These are phyloP conservation scores for Xylariaceae sp. DNA, from an alignment of 2,329 filamentous ascomycete species.

Conservation along the genomic window DNA sequence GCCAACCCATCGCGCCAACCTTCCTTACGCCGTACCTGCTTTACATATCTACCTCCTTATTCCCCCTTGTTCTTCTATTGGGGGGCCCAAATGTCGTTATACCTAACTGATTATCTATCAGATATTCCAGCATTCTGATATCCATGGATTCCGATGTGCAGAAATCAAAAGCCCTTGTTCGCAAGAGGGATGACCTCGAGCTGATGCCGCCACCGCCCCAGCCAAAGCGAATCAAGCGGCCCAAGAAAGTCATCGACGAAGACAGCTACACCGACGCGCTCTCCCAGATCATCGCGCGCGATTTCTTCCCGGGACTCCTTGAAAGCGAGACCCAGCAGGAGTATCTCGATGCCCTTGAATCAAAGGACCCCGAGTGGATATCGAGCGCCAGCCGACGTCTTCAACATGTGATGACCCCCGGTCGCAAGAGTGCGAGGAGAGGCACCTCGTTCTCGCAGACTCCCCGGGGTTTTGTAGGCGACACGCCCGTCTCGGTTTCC, in stretches of 20 bases:
- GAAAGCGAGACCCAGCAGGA: slow-evolving; percentile 86
- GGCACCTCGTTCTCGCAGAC: slow-evolving; percentile 43
- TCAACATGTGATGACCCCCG: slow-evolving; percentile 76
- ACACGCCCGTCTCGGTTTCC: slow-evolving; percentile 63
- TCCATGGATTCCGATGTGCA: slow-evolving; percentile 33
- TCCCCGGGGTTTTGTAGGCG: slow-evolving; percentile 61
- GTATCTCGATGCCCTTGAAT: slow-evolving; percentile 86
- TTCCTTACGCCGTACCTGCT: neutral
- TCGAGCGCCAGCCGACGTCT: slow-evolving; percentile 68
- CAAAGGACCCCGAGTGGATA: slow-evolving; percentile 81
- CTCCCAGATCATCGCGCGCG: slow-evolving; percentile 89
- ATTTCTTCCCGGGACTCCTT: slow-evolving; percentile 90
- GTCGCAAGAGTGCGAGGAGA: slow-evolving; percentile 39
- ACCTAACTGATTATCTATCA: neutral
- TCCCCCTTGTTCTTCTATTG: neutral
- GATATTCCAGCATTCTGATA: neutral
- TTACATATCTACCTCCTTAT: neutral
- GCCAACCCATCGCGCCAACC: neutral
- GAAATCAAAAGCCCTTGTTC: slow-evolving; percentile 55
- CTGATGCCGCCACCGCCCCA: slow-evolving; percentile 85
- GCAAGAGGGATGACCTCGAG: slow-evolving; percentile 60
- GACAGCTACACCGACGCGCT: slow-evolving; percentile 87
- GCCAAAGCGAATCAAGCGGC: slow-evolving; percentile 85
- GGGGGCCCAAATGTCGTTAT: neutral
- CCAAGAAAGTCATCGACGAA: slow-evolving; percentile 82